Evolutionary conservation across 2,329 filamentous ascomycete genomes (phyloP).

Genomic region (Colletotrichum chlorophyti): DNA sequence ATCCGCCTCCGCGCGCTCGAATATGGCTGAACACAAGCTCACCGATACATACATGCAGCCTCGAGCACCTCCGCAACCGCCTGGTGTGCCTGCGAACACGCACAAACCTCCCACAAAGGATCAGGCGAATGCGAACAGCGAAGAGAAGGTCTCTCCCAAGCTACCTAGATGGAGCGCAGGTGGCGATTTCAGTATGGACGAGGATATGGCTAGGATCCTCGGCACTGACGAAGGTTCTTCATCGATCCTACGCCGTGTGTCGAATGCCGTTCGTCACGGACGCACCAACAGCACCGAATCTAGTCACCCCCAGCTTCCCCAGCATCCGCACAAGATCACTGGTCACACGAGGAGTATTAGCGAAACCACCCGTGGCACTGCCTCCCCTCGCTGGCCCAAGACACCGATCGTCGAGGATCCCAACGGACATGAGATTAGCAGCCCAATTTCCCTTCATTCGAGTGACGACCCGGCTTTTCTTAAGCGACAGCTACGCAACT

Average conservation of each 20-base stretch:
- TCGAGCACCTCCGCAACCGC: constrained; percentile 61
- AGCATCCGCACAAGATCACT: constrained; percentile 29
- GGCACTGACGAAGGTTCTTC: constrained; percentile 78
- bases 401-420: constrained; percentile 64
- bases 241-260: constrained; percentile 86
- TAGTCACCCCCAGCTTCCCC: constrained; percentile 39
- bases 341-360: constrained; percentile 69
- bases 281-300: constrained; percentile 82
- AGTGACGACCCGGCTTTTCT: constrained; percentile 71
- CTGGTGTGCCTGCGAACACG: constrained; percentile 42
- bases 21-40: constrained; percentile 47
- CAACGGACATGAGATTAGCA: constrained; percentile 69
- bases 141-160: constrained; percentile 66
- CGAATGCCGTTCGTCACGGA: constrained; percentile 92
- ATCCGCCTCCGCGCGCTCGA: constrained; percentile 34
- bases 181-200: constrained; percentile 91
- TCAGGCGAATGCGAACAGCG: constrained; percentile 48
- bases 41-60: constrained; percentile 65
- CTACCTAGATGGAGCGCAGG: constrained; percentile 79
- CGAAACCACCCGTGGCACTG: constrained; percentile 69
- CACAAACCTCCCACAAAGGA: constrained; percentile 52
- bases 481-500: constrained; percentile 79
- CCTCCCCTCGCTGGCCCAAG: constrained; percentile 74
- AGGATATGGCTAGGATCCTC: constrained; percentile 91
- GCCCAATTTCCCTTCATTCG: constrained; percentile 70